phyloP scores from a whole-genome alignment of 441 rosid species.

The Omphalea diandra region DNA sequence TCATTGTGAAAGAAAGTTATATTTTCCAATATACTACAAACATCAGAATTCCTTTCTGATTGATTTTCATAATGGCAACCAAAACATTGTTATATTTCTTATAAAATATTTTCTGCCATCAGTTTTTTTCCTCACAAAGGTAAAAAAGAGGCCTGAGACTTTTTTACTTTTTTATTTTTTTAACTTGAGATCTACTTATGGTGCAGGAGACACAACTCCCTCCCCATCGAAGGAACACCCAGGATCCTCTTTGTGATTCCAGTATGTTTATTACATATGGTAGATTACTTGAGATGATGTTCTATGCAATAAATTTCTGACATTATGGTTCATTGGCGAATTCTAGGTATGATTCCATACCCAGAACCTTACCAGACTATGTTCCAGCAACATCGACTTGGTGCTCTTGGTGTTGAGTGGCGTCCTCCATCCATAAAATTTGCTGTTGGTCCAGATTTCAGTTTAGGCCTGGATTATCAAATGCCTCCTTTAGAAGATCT shows the following conservation, averaged over 20 bases:
- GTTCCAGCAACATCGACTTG: slow-evolving; percentile 88
- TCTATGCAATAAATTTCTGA: slow-evolving; percentile 22
- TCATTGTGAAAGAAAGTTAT: too few species aligned
- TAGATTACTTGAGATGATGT: slow-evolving; percentile 23
- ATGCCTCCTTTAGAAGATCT: slow-evolving; percentile 89
- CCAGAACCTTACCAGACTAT: slow-evolving; percentile 95
- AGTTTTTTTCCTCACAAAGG: too few species aligned
- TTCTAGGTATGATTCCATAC: slow-evolving; percentile 84
- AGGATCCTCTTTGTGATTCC: slow-evolving; percentile 95
- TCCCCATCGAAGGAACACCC: slow-evolving; percentile 82
- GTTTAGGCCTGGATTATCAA: slow-evolving; percentile 79
- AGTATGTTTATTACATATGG: slow-evolving; percentile 44
- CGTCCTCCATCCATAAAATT: slow-evolving; percentile 68
- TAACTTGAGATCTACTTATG: slow-evolving; percentile 24
- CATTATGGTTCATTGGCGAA: slow-evolving; percentile 27
- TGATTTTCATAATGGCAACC: too few species aligned
- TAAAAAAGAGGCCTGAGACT: too few species aligned
- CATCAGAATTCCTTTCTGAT: too few species aligned
- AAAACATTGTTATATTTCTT: too few species aligned
- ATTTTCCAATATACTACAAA: too few species aligned
- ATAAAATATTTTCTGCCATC: too few species aligned
- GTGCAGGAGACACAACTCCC: slow-evolving; percentile 90
- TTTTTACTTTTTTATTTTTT: slow-evolving; percentile 3
- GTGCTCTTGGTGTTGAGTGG: slow-evolving; percentile 93
- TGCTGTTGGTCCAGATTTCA: slow-evolving; percentile 81